Conservation (phyloP, 2,329 filamentous ascomycete species). For the Ophidiomyces ophidiicola region DNA sequence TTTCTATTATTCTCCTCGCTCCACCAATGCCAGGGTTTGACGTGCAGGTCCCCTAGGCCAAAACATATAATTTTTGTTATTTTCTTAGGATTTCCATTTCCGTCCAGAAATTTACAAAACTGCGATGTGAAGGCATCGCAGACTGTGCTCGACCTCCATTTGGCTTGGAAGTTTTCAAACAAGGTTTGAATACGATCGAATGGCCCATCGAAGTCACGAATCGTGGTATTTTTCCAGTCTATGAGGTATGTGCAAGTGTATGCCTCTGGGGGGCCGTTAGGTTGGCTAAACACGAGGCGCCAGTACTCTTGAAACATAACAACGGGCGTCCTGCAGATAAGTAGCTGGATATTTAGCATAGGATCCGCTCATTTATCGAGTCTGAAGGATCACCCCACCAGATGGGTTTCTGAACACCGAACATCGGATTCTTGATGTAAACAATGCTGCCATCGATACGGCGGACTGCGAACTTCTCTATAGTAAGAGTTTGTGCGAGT, state of each 20-base stretch:
- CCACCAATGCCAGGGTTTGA: constrained; percentile 16
- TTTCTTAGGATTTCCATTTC: constrained; percentile 9
- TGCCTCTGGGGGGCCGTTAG: constrained; percentile 13
- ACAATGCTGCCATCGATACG: constrained; percentile 18
- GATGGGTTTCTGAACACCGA: background rate
- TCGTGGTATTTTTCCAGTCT: constrained; percentile 18
- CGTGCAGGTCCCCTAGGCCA: constrained; percentile 18
- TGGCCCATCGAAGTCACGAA: constrained; percentile 14
- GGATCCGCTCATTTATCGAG: background rate
- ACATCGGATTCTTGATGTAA: constrained; percentile 14
- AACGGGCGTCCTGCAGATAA: background rate
- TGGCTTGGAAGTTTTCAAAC: constrained; percentile 14
- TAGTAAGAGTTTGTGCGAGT: constrained; percentile 15
- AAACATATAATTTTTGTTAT: constrained; percentile 22
- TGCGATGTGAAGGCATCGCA: constrained; percentile 16
- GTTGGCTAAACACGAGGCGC: background rate
- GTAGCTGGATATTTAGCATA: background rate
- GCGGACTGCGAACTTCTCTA: constrained; percentile 20
- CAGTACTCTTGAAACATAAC: background rate
- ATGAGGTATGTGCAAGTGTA: constrained; percentile 22
- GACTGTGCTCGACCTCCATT: constrained; percentile 17
- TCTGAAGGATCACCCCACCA: background rate
- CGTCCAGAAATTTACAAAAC: constrained; percentile 14
- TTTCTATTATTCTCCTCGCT: constrained; percentile 14
- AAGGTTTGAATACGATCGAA: constrained; percentile 7